A percentile compares a stretch with the other conserved stretches of the same genome.
These are phyloP conservation scores for Nothophoma quercina DNA, from an alignment of 2,329 filamentous ascomycete genomes.

Conservation along the genomic window DNA sequence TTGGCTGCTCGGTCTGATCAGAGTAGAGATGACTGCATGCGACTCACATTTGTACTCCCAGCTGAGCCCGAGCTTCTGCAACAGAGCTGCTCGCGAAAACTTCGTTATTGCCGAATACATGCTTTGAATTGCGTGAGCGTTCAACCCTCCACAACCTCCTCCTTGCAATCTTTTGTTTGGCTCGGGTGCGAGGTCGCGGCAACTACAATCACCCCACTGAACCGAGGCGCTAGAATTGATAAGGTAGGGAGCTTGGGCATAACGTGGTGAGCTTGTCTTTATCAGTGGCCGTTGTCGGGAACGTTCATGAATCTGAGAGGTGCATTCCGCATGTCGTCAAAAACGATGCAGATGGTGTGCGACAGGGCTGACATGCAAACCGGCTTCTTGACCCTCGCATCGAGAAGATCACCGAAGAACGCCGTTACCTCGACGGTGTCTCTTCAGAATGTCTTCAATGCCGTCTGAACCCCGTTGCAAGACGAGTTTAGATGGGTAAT, in stretches of 20 bases:
- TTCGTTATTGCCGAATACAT: conserved; percentile 20
- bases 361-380: not conserved
- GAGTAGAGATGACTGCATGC: not conserved
- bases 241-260: not conserved
- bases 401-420: too few relatives aligned
- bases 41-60: conserved; percentile 12
- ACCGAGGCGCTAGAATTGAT: conserved; percentile 4
- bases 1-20: conserved; percentile 1
- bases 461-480: too few relatives aligned
- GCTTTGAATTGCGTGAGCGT: conserved; percentile 22
- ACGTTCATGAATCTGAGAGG: not conserved
- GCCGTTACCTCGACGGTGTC: too few relatives aligned
- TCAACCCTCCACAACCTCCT: not conserved
- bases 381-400: not conserved
- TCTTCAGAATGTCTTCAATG: too few relatives aligned
- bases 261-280: not conserved
- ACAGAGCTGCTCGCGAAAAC: not conserved
- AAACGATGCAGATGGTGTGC: conserved; percentile 17
- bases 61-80: not conserved
- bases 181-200: not conserved
- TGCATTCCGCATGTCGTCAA: conserved; percentile 17
- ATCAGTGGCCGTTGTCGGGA: conserved; percentile 5
- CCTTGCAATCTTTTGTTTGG: not conserved
- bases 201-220: not conserved
- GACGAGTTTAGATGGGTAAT: too few relatives aligned